Base-by-base conservation (phyloP, 2,329 filamentous ascomycete species). In the Botrytis elliptica region DNA sequence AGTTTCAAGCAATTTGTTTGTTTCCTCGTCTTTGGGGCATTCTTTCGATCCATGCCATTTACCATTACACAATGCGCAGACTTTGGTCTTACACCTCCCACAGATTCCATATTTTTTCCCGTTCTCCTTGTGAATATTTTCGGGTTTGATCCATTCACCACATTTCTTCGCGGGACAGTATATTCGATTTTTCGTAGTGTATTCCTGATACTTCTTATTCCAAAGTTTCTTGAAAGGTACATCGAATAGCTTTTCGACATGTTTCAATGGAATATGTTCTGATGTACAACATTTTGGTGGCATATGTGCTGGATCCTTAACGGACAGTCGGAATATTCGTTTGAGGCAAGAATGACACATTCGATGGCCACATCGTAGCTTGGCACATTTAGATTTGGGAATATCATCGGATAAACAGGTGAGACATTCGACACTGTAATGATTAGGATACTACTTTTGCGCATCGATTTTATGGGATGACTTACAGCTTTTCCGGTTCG, bases 201-300 rank as follows among this genome's bases (percentile, higher is more conserved):
- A 93, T 80, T 97, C 93, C 77, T 90, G 86, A 79, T 91, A 96
- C 79, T 94, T 95, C 74, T 87, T 88, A 81, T 96, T 95, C 93
- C 93, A 97, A 1, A 85, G 85, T 77, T 86, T 89, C 83, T 96
- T 95, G 85, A 96, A 95, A 71, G 87, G 85, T 73, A 86, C 80
- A 79, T 93, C 88, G 79, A 97, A 94, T 12, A 96, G 84, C 38
- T 86, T 86, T 20, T 95, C 92, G 42, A 95, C 94, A 80, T 94
- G 90, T 77, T 90, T 90, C 10, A 94, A 84, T 0, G 92, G 89
- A 74, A 97, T 97, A 77, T 89, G 88, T 20, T 93, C 89, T 33
- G 87, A 79, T 4, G 88, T 91, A 82, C 94, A 97, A 82, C 94
- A 97, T 80, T 87, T 88, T 0, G 94, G 94, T 29, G 94, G 93